Evolutionary conservation across 441 rosid genomes (phyloP).

Genomic region (Erodium moschatum): DNA sequence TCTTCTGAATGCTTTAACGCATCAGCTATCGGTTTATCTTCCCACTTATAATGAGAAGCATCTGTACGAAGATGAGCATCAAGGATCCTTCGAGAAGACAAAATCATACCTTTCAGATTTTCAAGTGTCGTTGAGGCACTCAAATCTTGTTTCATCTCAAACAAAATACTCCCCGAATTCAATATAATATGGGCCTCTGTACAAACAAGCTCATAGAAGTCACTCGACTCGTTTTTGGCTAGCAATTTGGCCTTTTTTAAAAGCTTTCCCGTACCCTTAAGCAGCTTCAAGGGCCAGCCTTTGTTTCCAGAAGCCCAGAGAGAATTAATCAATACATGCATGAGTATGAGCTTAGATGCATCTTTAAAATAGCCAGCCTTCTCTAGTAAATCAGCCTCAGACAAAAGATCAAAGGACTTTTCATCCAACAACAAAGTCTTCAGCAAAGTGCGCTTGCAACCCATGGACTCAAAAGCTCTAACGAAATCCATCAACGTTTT

Average conservation of each 20-base stretch:
- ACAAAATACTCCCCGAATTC: slow-evolving; percentile 17
- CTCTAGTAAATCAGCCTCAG: slow-evolving; percentile 29
- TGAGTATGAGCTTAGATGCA: slow-evolving; percentile 30
- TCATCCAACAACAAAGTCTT: slow-evolving; percentile 28
- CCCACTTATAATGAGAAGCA: slow-evolving; percentile 24
- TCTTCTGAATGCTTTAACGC: slow-evolving; percentile 20
- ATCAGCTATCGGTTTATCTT: slow-evolving; percentile 27
- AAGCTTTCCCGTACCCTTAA: slow-evolving; percentile 30
- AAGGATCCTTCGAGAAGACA: slow-evolving; percentile 34
- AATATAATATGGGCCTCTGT: slow-evolving; percentile 30
- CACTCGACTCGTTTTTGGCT: slow-evolving; percentile 21
- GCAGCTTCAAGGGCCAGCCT: slow-evolving; percentile 49
- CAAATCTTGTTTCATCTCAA: slow-evolving; percentile 23
- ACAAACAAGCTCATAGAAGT: slow-evolving; percentile 23
- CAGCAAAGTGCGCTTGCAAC: slow-evolving; percentile 27
- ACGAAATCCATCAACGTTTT: slow-evolving; percentile 38
- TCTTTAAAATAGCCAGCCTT: slow-evolving; percentile 29
- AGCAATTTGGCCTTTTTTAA: slow-evolving; percentile 30
- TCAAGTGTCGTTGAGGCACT: slow-evolving; percentile 24
- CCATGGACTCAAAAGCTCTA: slow-evolving; percentile 25
- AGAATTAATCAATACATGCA: slow-evolving; percentile 33
- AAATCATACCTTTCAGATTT: slow-evolving; percentile 29
- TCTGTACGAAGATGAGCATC: slow-evolving; percentile 29
- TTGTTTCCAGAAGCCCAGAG: slow-evolving; percentile 36
- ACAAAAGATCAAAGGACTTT: slow-evolving; percentile 30